These are phyloP conservation scores for Irpex sp. DNA, from an alignment of 1,284 basidiomycete genomes.

Conservation along the genomic window DNA sequence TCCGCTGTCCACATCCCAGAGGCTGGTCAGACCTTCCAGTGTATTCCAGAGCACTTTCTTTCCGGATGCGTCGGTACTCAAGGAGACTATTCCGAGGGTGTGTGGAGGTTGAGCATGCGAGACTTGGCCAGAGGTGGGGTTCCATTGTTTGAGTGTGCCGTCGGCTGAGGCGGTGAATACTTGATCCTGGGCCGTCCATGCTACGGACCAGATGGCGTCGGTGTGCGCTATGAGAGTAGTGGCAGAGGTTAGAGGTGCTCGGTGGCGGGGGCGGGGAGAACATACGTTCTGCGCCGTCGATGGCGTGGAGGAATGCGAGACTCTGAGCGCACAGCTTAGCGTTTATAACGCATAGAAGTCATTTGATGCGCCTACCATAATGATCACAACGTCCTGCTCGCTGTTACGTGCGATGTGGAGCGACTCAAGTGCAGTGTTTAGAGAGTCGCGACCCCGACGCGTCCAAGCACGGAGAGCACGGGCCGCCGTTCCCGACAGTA, in stretches of 20 bases:
- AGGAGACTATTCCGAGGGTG: conserved; percentile 69
- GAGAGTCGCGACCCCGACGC: too few relatives aligned
- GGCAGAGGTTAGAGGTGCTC: conserved; percentile 7
- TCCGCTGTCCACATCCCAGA: conserved; percentile 67
- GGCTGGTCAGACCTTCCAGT: conserved; percentile 73
- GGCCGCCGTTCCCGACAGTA: neutral
- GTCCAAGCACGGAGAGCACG: neutral
- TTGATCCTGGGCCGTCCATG: conserved; percentile 67
- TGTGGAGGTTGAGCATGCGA: conserved; percentile 63
- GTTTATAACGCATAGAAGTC: conserved; percentile 6
- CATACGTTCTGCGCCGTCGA: conserved; percentile 73
- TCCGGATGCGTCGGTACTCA: conserved; percentile 67
- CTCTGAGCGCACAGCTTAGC: conserved; percentile 39
- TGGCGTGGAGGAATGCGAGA: conserved; percentile 65
- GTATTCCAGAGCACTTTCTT: conserved; percentile 69
- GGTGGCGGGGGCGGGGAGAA: conserved; percentile 10
- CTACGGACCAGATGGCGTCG: conserved; percentile 79
- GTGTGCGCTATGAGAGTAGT: conserved; percentile 55
- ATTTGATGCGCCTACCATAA: neutral
- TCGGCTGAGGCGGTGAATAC: conserved; percentile 73
- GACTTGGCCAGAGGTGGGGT: conserved; percentile 60
- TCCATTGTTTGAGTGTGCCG: conserved; percentile 70
- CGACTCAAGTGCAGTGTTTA: too few relatives aligned
- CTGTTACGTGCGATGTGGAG: too few relatives aligned
- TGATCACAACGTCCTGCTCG: neutral